Evolutionary conservation across 129 eudicot species (phyloP).

Genomic region (Flaveria linearis): DNA sequence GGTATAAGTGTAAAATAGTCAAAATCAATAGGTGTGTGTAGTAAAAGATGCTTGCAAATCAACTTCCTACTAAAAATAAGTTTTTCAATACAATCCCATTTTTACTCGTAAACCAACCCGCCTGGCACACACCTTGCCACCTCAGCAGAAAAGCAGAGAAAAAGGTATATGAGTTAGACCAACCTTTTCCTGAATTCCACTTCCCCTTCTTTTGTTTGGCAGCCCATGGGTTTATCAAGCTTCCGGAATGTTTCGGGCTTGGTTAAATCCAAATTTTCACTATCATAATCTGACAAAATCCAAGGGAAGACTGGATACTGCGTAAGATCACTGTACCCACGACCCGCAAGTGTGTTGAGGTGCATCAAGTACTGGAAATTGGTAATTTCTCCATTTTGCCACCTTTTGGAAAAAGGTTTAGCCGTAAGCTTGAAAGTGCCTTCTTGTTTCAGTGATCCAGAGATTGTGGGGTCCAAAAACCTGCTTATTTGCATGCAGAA

Average conservation of each 20-base stretch:
- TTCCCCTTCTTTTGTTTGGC: slow-evolving; percentile 87
- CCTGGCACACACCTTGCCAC: not conserved
- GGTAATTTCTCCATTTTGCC: slow-evolving; percentile 99
- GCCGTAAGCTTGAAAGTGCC: slow-evolving; percentile 83
- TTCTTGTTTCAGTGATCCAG: slow-evolving; percentile 89
- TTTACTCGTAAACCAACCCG: not conserved
- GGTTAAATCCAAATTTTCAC: slow-evolving; percentile 68
- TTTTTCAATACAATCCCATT: not conserved
- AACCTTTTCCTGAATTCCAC: slow-evolving; percentile 91
- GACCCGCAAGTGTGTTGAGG: slow-evolving; percentile 96
- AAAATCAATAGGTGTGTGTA: not conserved
- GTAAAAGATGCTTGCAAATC: not conserved
- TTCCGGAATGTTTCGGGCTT: slow-evolving; percentile 84
- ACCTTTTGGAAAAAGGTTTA: slow-evolving; percentile 88
- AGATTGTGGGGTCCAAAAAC: slow-evolving; percentile 78
- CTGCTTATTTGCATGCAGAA: slow-evolving; percentile 13
- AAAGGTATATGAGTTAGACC: slow-evolving; percentile 15
- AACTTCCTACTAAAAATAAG: not conserved
- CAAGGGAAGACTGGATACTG: slow-evolving; percentile 99
- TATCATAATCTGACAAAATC: slow-evolving; percentile 94
- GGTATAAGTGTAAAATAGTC: not conserved
- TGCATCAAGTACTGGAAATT: slow-evolving; percentile 98
- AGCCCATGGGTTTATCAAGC: slow-evolving; percentile 97
- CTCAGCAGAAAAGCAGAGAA: not conserved
- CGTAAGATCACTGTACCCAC: slow-evolving; percentile 99